Base-by-base conservation (phyloP, 306 rosid species). In the Dryas drummondii region DNA sequence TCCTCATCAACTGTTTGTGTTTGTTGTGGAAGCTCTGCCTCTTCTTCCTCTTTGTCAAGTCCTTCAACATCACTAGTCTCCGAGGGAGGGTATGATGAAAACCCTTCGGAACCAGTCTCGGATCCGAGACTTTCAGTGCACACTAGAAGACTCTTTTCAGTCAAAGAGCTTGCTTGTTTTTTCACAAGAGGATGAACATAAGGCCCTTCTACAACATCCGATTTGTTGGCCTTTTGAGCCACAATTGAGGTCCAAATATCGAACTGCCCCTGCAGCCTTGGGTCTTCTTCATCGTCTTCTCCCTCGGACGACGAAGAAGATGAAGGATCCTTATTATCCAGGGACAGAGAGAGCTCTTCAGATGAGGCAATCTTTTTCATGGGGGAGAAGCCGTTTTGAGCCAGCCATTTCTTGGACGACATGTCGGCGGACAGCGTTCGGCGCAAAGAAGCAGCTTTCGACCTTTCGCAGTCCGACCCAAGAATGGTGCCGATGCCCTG, bases 111-210 rank as follows among this genome's bases (percentile, higher is more conserved):
- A 73, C 97, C 97, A 14, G 97, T 89, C 80, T 94, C 99, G n/a
- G 97, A 92, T 15, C 99, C 99, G 12, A 94, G 99, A 52, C 86
- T 84, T 72, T 94, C 99, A 0, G 99, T 94, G 73, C 99, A 94
- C 22, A 94, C 84, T 63, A 85, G 51, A 15, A 94, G 97, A 71
- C 99, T 92, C 54, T 82, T 89, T 19, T 82, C 84, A 66, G 71
- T 87, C 68, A 94, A 59, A 59, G 82, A 75, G 78, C 86, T 90
- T 10, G 81, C 62, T 0, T 94, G 76, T 77, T 87, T 88, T 69
- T 89, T 89, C 61, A 82, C 89, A 32, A 90, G 96, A 72, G 99
- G 97, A 66, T 90, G 97, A 84, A 92, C 68, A 75, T 94, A 94
- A 50, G 96, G 96, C 4, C 72, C 65, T 41, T 58, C 64, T 0